These are phyloP conservation scores for Daldinia bambusicola DNA, from an alignment of 495 filamentous ascomycete species.

Conservation along the genomic window DNA sequence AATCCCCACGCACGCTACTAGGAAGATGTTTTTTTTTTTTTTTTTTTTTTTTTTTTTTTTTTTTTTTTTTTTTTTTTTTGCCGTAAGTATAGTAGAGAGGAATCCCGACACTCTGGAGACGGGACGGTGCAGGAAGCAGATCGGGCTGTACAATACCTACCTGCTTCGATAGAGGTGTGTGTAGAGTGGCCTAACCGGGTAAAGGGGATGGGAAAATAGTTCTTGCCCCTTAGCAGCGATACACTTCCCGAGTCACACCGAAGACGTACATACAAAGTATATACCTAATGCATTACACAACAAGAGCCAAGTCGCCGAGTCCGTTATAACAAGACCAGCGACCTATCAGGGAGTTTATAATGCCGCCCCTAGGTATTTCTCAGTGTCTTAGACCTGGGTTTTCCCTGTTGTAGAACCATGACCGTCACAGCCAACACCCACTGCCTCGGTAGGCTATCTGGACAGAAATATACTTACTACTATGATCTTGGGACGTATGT, in stretches of 20 bases:
- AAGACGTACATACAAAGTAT: background rate
- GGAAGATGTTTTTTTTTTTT: too few species aligned
- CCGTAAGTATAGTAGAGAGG: too few species aligned
- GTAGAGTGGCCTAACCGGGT: background rate
- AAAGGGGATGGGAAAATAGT: background rate
- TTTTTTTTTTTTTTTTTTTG: too few species aligned
- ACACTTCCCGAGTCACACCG: background rate
- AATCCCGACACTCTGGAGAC: too few species aligned
- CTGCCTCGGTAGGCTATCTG: background rate
- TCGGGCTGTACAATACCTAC: too few species aligned
- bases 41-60: too few species aligned
- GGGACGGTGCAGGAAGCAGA: too few species aligned
- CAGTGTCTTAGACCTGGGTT: slow-evolving; percentile 15
- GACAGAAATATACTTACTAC: background rate
- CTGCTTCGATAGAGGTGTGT: background rate
- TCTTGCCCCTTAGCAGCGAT: slow-evolving; percentile 1
- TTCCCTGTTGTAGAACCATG: background rate
- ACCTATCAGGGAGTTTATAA: background rate
- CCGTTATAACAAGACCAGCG: background rate
- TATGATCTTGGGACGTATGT: background rate
- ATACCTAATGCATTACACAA: background rate
- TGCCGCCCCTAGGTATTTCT: background rate
- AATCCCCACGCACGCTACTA: too few species aligned
- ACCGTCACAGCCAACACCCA: background rate
- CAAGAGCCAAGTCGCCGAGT: slow-evolving; percentile 2